Percentiles rank a stretch among this genome's conserved stretches.
These are phyloP conservation scores for Tetraselmis striata DNA, from an alignment of 139 green algal species.

Conservation along the genomic window DNA sequence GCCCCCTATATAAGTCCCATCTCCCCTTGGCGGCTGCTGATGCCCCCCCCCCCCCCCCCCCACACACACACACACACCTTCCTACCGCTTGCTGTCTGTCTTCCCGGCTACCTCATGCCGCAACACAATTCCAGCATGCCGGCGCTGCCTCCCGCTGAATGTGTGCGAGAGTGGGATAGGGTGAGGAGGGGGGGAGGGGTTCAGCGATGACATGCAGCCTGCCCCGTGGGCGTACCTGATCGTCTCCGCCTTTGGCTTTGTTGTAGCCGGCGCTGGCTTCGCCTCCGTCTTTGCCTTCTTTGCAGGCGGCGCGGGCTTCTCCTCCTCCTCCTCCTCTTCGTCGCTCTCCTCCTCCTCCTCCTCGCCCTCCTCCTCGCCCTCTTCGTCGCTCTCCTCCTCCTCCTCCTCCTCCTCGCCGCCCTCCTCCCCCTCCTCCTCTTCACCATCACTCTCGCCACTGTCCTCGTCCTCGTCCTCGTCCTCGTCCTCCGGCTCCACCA, in stretches of 20 bases:
- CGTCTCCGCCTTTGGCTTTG: neutral
- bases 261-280: neutral
- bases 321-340: neutral
- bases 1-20: too few species aligned
- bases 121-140: too few species aligned
- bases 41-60: too few species aligned
- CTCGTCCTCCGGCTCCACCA: conserved; percentile 1
- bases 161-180: too few species aligned
- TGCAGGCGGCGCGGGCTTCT: neutral
- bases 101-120: too few species aligned
- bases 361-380: conserved; percentile 22
- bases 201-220: too few species aligned
- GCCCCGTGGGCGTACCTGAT: too few species aligned
- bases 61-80: too few species aligned
- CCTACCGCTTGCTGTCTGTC: too few species aligned
- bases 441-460: conserved; percentile 14
- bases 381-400: conserved; percentile 25
- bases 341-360: conserved; percentile 17
- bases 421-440: conserved; percentile 15
- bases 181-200: too few species aligned
- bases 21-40: too few species aligned
- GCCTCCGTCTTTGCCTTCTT: conserved; percentile 21
- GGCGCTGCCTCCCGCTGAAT: too few species aligned
- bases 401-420: conserved; percentile 15
- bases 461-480: conserved; percentile 20